A percentile compares a stretch with the other conserved stretches of the same genome.
phyloP scores from a whole-genome alignment of 768 basidiomycete genomes.

The Fistulinella prunicolor region DNA sequence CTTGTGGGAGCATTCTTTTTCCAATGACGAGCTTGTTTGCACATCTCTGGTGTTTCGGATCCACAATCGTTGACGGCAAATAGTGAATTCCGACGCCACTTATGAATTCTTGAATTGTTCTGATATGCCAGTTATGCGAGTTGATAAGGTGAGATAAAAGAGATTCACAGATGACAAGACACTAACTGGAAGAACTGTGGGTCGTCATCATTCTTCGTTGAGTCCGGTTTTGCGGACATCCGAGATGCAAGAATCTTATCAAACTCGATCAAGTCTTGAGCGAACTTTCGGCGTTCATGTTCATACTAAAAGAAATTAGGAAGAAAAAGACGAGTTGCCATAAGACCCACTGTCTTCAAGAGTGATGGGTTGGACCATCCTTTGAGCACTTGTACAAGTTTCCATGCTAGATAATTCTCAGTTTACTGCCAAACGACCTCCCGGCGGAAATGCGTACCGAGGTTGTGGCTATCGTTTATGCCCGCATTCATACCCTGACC shows the following conservation, averaged over 20 bases:
- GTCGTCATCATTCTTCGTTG: neutral
- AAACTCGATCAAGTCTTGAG: neutral
- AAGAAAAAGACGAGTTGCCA: neutral
- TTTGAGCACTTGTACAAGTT: neutral
- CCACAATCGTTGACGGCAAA: slow-evolving; percentile 30
- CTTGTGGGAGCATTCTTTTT: slow-evolving; percentile 29
- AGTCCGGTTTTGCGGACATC: neutral
- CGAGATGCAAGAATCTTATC: neutral
- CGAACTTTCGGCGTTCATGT: neutral
- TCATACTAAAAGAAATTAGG: neutral
- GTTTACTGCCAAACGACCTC: neutral
- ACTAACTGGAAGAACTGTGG: neutral
- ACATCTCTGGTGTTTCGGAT: slow-evolving; percentile 20
- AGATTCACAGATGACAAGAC: neutral
- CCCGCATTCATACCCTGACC: neutral
- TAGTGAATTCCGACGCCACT: slow-evolving; percentile 37
- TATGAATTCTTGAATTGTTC: slow-evolving; percentile 34
- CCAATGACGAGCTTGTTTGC: slow-evolving; percentile 11
- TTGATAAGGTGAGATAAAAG: neutral
- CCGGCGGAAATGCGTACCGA: neutral
- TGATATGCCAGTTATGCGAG: slow-evolving; percentile 3
- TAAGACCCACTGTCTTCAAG: neutral
- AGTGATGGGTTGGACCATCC: neutral
- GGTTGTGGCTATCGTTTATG: neutral
- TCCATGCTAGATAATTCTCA: neutral